Evolutionary conservation across 2,329 filamentous ascomycete species (phyloP), one percentile per base, ranked within the genome.

Genomic region (Dactylellina cionopaga): DNA sequence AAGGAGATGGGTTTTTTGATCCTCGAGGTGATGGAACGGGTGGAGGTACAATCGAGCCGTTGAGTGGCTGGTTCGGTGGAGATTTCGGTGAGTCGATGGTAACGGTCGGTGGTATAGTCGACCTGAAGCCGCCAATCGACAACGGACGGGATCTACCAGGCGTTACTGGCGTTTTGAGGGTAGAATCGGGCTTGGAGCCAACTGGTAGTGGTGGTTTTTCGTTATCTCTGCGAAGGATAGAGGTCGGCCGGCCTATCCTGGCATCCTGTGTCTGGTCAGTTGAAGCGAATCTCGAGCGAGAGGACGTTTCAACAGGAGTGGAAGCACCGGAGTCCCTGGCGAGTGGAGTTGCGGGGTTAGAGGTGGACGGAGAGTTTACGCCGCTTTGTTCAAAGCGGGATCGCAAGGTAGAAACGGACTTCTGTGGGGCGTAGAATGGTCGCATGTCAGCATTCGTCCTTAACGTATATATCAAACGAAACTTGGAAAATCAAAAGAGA

Each of bases 341-440:
- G 2, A 44, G 25, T 22, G 65, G 49, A 41, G 39, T 49, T 6
- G 51, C 75, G 66, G 58, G 77, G 73, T 17, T 74, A 54, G 56
- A 78, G 78, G 76, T 78, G 79, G 70, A 17, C 76, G 75, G 66
- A 85, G 83, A 83, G 33, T 60, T 72, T 27, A 72, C 56, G 5
- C 5, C 39, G 51, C 94, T 88, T 78, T 89, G 92, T 83, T 95
- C 91, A 80, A 94, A 95, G 77, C 90, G 89, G 74, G 90, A 91
- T 74, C 89, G 86, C 72, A 95, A 83, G 55, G 91, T 93, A 55
- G 91, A 95, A 54, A 95, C 91, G 24, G 92, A 90, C 82, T 89
- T 91, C 68, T 72, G 19, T 17, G 43, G 55, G 11, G 29, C 10
- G 22, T n/a, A 5, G 15, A 39, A 11, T 22, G 7, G n/a, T 10